Evolutionary conservation across 768 basidiomycete genomes (phyloP), one percentile per base, ranked within the genome.

Genomic region (Leccinum sublutescens): DNA sequence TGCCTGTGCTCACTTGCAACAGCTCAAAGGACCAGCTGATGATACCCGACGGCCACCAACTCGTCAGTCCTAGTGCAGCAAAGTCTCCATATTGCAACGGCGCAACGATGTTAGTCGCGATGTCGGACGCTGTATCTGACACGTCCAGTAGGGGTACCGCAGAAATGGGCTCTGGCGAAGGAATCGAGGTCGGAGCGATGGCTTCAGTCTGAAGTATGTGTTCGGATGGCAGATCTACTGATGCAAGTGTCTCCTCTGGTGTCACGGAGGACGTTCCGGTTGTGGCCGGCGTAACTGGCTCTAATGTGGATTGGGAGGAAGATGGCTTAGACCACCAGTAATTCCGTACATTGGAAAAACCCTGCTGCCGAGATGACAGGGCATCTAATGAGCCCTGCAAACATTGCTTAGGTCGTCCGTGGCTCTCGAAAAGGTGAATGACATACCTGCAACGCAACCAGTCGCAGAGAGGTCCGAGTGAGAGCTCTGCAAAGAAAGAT

Each of bases 1-100:
- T 73, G 38, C 85, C 87, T 0, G 85, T 84, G 51, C 78, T 73
- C 53, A 92, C 85, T 62, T 93, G 84, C 55, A 91, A 71, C 51
- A 84, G 62, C 71, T 93, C 91, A 52, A 90, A 76, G 17, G 83
- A 75, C 80, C 82, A 85, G 47, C 82, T 79, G 19, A 85, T 75
- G 34, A 88, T 63, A 0, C 88, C 89, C 0, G 84, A 81, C 3
- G 90, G 91, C 50, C 81, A 89, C 83, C 85, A 89, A 17, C 77
- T 70, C 15, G 79, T 74, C 3, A 93, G 74, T 2, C 88, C 91
- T 40, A 91, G 78, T 4, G 84, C 81, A 15, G 85, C 82, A 40
- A 93, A 77, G 73, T 91, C 89, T 2, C 90, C 90, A 48, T 84
- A 85, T 61, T 90, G 83, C 5, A 91, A 72, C 1, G 87, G 80